phyloP scores from a whole-genome alignment of 169 alveolate species.

The Amoebophrya sp. region DNA sequence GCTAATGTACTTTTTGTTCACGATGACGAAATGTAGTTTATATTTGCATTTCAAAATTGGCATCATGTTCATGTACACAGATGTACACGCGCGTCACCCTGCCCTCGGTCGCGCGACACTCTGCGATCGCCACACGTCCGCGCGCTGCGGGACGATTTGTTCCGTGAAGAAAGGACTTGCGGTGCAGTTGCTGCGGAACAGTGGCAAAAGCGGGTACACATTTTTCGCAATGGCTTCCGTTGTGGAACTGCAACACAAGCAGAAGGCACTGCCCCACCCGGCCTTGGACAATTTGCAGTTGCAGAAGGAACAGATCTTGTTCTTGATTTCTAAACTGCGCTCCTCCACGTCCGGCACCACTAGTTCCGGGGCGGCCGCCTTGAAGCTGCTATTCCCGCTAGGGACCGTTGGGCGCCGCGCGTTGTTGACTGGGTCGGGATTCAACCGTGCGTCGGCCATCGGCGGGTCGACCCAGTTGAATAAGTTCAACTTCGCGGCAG shows the following conservation, averaged over 20 bases:
- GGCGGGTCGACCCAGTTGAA: background rate
- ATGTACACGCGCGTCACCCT: too few species aligned
- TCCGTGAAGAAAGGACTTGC: background rate
- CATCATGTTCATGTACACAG: too few species aligned
- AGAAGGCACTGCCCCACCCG: background rate
- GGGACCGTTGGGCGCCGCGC: too few species aligned
- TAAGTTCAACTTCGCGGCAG: background rate
- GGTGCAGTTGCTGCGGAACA: background rate
- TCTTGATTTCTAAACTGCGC: too few species aligned
- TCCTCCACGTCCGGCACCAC: too few species aligned
- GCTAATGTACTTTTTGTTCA: too few species aligned
- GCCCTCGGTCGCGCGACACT: background rate
- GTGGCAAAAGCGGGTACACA: background rate
- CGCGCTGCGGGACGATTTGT: background rate
- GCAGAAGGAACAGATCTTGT: background rate
- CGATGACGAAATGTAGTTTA: too few species aligned
- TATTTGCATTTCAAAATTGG: too few species aligned
- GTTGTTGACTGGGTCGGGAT: background rate
- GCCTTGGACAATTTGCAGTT: background rate
- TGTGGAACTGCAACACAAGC: background rate
- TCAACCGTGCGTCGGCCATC: background rate
- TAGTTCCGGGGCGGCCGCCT: too few species aligned
- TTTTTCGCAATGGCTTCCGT: background rate
- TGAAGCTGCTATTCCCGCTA: too few species aligned
- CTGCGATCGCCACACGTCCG: background rate